phyloP scores from a whole-genome alignment of 164 flowering plant genomes.

The Cinnamomum micranthum region DNA sequence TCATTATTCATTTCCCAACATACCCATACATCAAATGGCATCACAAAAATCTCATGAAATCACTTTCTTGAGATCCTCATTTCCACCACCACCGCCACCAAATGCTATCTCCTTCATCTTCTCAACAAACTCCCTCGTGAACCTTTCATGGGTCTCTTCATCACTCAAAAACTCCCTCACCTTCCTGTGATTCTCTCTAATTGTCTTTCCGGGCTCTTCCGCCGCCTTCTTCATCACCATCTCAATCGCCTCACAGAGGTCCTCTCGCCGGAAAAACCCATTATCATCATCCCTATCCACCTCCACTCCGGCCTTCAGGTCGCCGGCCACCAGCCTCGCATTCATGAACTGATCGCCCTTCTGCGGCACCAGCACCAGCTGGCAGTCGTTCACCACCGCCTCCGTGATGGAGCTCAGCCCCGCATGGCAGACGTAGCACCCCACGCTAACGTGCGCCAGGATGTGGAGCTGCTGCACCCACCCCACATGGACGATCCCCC shows the following conservation, averaged over 20 bases:
- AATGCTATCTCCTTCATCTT: background rate
- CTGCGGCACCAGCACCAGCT: constrained; percentile 12
- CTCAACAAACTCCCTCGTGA: background rate
- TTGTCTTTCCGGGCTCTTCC: background rate
- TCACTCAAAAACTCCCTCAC: constrained; percentile 2
- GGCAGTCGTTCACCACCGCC: constrained; percentile 13
- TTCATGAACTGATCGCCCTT: constrained; percentile 18
- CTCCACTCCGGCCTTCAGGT: constrained; percentile 14
- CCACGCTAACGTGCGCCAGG: constrained; percentile 9
- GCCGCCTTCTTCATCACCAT: constrained; percentile 5
- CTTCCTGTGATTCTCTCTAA: constrained; percentile 7
- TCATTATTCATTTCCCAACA: too few relatives aligned
- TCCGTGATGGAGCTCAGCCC: constrained; percentile 11
- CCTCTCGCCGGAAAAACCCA: constrained; percentile 10
- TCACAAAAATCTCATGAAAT: too few relatives aligned
- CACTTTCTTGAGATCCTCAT: too few relatives aligned
- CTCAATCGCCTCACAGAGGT: constrained; percentile 6
- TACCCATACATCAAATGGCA: too few relatives aligned
- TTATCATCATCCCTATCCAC: constrained; percentile 12
- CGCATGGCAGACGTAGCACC: constrained; percentile 14
- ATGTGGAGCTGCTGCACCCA: constrained; percentile 22
- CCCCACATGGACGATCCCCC: constrained; percentile 15
- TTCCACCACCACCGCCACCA: too few relatives aligned
- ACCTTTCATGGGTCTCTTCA: background rate
- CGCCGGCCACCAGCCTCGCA: constrained; percentile 8